A percentile compares a stretch with the other conserved stretches of the same genome.
Evolutionary conservation across 768 basidiomycete genomes (phyloP).

Genomic region (Lentinula raphanica): DNA sequence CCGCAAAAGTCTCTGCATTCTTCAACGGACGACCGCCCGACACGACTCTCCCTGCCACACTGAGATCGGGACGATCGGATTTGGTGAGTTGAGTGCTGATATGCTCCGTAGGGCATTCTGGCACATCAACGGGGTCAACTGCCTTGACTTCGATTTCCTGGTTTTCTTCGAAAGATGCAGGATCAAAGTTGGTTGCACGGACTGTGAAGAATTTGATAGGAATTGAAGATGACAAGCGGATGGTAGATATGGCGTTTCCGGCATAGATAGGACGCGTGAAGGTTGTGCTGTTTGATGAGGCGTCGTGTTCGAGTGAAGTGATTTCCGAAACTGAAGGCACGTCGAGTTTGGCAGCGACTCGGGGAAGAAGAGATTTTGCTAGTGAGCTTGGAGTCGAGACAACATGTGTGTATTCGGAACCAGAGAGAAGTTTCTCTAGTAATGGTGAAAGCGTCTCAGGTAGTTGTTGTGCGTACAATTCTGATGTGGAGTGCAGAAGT

Average conservation of each 20-base stretch:
- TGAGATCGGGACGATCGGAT: constrained; percentile 90
- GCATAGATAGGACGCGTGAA: constrained; percentile 97
- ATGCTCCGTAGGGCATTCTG: constrained; percentile 56
- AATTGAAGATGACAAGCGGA: constrained; percentile 72
- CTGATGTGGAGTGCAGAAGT: constrained; percentile 65
- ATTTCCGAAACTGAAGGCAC: constrained; percentile 90
- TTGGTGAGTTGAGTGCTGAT: constrained; percentile 74
- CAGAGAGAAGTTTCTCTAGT: constrained; percentile 66
- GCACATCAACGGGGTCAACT: constrained; percentile 58
- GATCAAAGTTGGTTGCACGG: constrained; percentile 83
- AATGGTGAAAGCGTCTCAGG: constrained; percentile 83
- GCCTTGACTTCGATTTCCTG: constrained; percentile 54
- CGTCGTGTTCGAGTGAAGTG: constrained; percentile 72
- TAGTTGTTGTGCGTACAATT: constrained; percentile 61
- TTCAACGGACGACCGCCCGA: constrained; percentile 95
- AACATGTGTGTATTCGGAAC: constrained; percentile 78
- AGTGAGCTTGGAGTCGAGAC: constrained; percentile 89
- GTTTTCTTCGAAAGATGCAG: constrained; percentile 48
- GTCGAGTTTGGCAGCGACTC: constrained; percentile 86
- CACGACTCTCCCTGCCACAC: constrained; percentile 80
- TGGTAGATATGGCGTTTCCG: constrained; percentile 93
- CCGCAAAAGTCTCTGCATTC: constrained; percentile 87
- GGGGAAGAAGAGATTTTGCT: constrained; percentile 89
- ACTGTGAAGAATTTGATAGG: constrained; percentile 93
- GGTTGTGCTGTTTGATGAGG: constrained; percentile 65